Conservation (phyloP, 768 basidiomycete species). For the Panus rudis region DNA sequence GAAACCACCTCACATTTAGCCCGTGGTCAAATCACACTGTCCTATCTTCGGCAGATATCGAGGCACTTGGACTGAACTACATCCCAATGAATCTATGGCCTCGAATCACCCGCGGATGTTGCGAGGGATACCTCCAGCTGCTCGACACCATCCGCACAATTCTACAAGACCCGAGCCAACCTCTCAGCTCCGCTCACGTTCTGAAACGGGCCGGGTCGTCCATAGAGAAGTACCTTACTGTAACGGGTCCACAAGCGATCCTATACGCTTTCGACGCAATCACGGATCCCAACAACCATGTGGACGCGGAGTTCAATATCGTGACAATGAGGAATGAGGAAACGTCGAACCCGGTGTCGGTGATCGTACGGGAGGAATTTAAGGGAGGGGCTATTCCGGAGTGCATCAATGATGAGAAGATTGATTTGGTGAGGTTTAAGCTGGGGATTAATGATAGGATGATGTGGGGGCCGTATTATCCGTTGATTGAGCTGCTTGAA, state of each 20-base stretch:
- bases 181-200: background rate
- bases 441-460: background rate
- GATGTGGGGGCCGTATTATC: no score
- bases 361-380: constrained; percentile 2
- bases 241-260: constrained; percentile 2
- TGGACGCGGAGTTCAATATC: no score
- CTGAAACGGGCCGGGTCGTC: background rate
- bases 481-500: no score
- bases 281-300: background rate
- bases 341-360: constrained; percentile 6
- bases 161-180: background rate
- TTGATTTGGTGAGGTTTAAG: background rate
- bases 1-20: background rate
- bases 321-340: no score
- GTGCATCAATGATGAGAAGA: constrained; percentile 8
- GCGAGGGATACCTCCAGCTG: background rate
- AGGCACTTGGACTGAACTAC: background rate
- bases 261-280: constrained; percentile 10
- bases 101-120: background rate
- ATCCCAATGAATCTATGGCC: background rate
- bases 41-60: background rate
- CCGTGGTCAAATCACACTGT: background rate
- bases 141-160: background rate
- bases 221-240: background rate
- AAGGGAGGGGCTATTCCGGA: background rate